These are phyloP conservation scores for Neofusicoccum sp. DNA, from an alignment of 2,329 filamentous ascomycete species.

Conservation along the genomic window DNA sequence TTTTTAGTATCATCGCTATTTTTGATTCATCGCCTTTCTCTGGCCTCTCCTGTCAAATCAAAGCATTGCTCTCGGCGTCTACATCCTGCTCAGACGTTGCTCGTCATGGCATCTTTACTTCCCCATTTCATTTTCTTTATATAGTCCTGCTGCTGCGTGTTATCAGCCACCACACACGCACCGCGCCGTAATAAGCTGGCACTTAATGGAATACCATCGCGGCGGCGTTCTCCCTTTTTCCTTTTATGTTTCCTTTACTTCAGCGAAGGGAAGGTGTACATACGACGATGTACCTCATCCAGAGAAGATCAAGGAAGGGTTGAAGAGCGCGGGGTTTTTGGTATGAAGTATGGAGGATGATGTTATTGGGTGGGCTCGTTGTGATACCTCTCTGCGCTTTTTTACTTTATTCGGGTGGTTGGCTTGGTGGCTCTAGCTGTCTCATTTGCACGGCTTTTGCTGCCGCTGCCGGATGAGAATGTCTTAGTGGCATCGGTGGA, in stretches of 20 bases:
- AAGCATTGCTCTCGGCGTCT: slow-evolving; percentile 9
- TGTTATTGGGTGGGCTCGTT: not conserved
- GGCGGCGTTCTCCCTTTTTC: not conserved
- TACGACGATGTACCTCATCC: not conserved
- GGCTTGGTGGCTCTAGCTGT: not conserved
- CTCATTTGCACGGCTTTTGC: not conserved
- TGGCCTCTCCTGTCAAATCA: not conserved
- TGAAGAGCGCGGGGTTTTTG: not conserved
- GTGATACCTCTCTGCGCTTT: slow-evolving; percentile 15
- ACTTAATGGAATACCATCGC: not conserved
- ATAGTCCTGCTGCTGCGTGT: not conserved
- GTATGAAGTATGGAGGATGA: too few relatives aligned
- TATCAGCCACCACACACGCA: not conserved
- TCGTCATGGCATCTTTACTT: not conserved
- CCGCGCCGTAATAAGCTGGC: not conserved
- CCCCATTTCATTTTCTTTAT: not conserved
- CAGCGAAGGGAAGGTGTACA: not conserved
- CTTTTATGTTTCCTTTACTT: not conserved
- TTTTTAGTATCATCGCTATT: not conserved
- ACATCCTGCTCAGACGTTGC: not conserved
- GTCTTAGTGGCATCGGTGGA: not conserved
- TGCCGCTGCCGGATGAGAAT: not conserved
- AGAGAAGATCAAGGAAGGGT: not conserved
- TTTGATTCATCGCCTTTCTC: not conserved
- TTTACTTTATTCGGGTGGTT: not conserved